Evolutionary conservation across 2,329 filamentous ascomycete species (phyloP), one percentile per base, ranked within the genome.

Genomic region (Pyrenophora teres): DNA sequence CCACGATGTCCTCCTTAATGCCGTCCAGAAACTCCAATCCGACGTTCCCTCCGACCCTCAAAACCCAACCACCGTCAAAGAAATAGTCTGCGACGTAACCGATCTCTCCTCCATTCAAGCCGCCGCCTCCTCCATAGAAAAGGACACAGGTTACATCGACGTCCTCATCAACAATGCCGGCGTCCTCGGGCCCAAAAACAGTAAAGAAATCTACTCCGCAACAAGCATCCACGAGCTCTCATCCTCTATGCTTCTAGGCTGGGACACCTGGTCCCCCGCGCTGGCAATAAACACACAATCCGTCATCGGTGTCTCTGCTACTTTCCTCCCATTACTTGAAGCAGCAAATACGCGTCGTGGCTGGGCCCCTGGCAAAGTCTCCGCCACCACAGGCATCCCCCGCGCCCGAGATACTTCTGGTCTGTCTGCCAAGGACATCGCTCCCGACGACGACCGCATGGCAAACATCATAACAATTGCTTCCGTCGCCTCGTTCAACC

Each of bases 91-190:
- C 59, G 76, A 78, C 49, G 74, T 80, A 1, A 76, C 75, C 4
- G 71, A 73, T 16, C 74, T 74, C 19, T 57, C 66, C 0, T 78
- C 77, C 12, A 64, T 81, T 25, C 63, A 71, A 15, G 59, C 59
- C 4, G 77, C 74, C 3, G 78, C 76, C 10, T 67, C 71, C n/a
- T 65, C 67, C 2, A 74, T 82, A 37, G 68, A 73, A 5, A 55
- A 66, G 6, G 75, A 81, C 21, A 64, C 64, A 3, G 77, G 76
- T 36, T 75, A 80, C 57, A 75, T 83, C 50, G 80, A 83, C 59
- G 74, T 83, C 19, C 69, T 83, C 0, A 73, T 83, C 62, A 78
- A 79, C 62, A 83, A 83, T 56, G 80, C 80, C 13, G 81, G 81
- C 21, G 70, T 78, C 39, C 63, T 66, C 4, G 77, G 80, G 0